These are phyloP conservation scores for Sporisorium iseilematis-ciliati DNA, from an alignment of 1,284 basidiomycete species.

Conservation along the genomic window DNA sequence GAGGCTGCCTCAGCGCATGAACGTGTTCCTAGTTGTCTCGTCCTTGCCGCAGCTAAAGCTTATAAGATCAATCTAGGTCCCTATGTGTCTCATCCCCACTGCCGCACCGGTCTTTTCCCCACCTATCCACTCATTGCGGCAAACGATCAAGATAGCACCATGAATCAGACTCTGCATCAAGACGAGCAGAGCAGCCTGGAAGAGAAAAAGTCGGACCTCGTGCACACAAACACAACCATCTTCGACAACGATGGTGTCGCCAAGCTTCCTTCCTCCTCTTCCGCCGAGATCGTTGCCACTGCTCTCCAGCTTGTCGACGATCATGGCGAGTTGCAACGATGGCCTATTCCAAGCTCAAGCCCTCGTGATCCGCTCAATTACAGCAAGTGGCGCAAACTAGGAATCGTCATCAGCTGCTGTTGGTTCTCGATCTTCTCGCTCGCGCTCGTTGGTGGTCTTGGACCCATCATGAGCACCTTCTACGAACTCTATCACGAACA, in stretches of 20 bases:
- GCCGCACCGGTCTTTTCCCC: background rate
- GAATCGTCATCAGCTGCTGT: slow-evolving; percentile 9
- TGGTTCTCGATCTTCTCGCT: slow-evolving; percentile 15
- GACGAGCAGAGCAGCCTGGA: slow-evolving; percentile 4
- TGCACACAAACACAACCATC: slow-evolving; percentile 1
- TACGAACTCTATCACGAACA: slow-evolving; percentile 7
- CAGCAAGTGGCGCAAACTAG: slow-evolving; percentile 10
- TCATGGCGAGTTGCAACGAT: slow-evolving; percentile 5
- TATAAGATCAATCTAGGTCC: too few species aligned
- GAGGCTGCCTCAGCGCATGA: too few species aligned
- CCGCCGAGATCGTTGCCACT: slow-evolving; percentile 6
- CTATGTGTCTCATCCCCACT: too few species aligned
- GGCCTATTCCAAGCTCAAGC: slow-evolving; percentile 10
- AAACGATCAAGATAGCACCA: background rate
- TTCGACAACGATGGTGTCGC: background rate
- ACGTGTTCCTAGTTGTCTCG: too few species aligned
- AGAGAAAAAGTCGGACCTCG: slow-evolving; percentile 9
- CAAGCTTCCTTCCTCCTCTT: slow-evolving; percentile 1
- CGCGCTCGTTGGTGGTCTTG: slow-evolving; percentile 8
- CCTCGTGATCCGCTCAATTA: slow-evolving; percentile 10
- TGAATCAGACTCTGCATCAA: background rate
- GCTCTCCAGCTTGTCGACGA: background rate
- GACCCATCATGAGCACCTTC: slow-evolving; percentile 14
- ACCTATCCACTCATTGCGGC: background rate
- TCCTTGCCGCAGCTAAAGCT: too few species aligned